Conservation (phyloP, 331 rosid genomes). For the Malus hybrid region DNA sequence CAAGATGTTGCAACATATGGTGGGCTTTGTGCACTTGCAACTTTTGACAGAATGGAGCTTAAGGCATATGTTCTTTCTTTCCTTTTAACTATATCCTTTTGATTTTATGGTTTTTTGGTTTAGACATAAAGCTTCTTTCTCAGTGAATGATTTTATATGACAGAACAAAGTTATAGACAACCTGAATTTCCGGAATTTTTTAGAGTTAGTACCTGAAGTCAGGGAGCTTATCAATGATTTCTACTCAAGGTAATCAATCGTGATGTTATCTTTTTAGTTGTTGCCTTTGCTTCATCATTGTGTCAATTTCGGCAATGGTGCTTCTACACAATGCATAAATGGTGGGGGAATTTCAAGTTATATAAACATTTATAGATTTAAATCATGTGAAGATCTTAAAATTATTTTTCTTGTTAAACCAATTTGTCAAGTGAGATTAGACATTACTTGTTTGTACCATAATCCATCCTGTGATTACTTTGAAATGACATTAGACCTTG, state of each 20-base stretch:
- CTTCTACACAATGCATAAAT: background rate
- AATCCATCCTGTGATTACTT: too few species aligned
- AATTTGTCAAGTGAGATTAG: background rate
- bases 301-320: background rate
- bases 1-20: conserved; percentile 99
- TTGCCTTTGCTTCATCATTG: background rate
- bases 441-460: background rate
- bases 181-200: conserved; percentile 74
- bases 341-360: background rate
- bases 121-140: conserved; percentile 9
- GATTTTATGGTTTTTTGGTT: conserved; percentile 2
- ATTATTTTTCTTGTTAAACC: background rate
- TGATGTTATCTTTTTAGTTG: background rate
- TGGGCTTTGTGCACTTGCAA: conserved; percentile 98
- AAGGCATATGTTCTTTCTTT: conserved; percentile 56
- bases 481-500: background rate
- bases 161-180: conserved; percentile 96
- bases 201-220: conserved; percentile 94
- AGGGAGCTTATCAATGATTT: conserved; percentile 95
- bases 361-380: background rate
- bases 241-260: conserved; percentile 72
- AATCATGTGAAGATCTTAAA: background rate
- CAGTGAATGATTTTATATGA: conserved; percentile 23
- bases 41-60: conserved; percentile 85
- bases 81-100: background rate